phyloP scores from a whole-genome alignment of 2,329 filamentous ascomycete genomes.

The Alternaria rosae region DNA sequence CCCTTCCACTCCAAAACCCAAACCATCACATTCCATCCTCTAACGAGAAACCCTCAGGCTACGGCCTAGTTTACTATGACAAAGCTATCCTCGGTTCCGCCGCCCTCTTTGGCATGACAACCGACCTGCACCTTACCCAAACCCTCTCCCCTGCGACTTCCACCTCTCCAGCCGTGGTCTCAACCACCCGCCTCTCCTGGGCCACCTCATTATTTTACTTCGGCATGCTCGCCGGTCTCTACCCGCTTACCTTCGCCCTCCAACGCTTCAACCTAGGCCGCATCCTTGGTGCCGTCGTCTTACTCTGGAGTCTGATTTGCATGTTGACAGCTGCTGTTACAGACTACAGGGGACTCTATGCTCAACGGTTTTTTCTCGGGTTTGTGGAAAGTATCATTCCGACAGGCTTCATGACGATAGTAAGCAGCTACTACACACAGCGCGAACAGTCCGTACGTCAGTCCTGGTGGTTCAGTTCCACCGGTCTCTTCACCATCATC shows the following conservation, averaged over 20 bases:
- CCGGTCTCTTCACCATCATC: constrained; percentile 45
- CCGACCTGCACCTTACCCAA: constrained; percentile 58
- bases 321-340: constrained; percentile 74
- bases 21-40: not conserved
- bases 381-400: constrained; percentile 64
- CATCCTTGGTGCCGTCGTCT: constrained; percentile 68
- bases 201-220: constrained; percentile 83
- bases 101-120: constrained; percentile 78
- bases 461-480: constrained; percentile 72
- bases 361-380: constrained; percentile 64
- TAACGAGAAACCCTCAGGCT: constrained; percentile 48
- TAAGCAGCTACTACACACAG: constrained; percentile 53
- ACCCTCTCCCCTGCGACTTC: not conserved
- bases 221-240: constrained; percentile 76
- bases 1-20: not conserved
- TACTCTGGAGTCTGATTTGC: constrained; percentile 72
- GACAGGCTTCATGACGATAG: constrained; percentile 65
- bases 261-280: constrained; percentile 72
- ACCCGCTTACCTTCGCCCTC: constrained; percentile 74
- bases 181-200: constrained; percentile 75
- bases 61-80: constrained; percentile 75
- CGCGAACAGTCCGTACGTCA: constrained; percentile 60
- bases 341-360: constrained; percentile 67
- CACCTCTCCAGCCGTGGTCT: constrained; percentile 52
- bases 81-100: constrained; percentile 79